Base-by-base conservation (phyloP, 495 filamentous ascomycete genomes). In the Talaromyces stipitatus region DNA sequence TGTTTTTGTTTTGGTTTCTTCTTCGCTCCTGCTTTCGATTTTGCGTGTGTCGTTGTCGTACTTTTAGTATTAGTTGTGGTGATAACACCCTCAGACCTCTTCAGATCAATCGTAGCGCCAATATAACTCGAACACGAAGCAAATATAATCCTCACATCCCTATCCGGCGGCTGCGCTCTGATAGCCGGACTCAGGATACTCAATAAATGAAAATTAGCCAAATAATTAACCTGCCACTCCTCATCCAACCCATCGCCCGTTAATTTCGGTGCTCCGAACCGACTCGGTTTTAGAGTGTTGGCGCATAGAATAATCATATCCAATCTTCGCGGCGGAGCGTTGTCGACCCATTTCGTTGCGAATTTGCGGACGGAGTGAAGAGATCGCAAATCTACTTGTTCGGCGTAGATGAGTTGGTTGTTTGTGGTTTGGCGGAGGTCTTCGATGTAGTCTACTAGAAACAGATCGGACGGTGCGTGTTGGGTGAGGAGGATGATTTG, bases 301-400 rank as follows among this genome's bases (percentile, higher is more conserved):
- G 84, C 94, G 69, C 90, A 95, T 16, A 97, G 79, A 45, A 99
- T 84, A 22, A 99, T 73, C 84, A 92, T 90, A 69, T 99, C 94
- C 4, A 99, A 76, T n/a, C 94, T 82, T 33, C 94, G 83, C 20
- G 91, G 88, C 0, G 95, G 92, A 26, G 85, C 82, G 67, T 97
- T 99, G 70, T 99, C 92, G 62, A 97, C 88, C 91, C 95, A 99
- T 73, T 91, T 91, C 2, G 94, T 99, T n/a, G 94, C 94, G 66
- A 99, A 99, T 57, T 85, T 77, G 23, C 94, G 89, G 56, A 99
- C 85, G 58, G 87, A 92, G 64, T 96, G 82, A 16, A 97, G 76
- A 11, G 88, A 92, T 24, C 86, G 72, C 38, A 99, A 84, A 61
- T 99, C 92, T 30, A 94, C 90, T 67, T 95, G 87, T 69, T 99